Conservation (phyloP, 2,329 filamentous ascomycete species). For the Thelonectria blattea region DNA sequence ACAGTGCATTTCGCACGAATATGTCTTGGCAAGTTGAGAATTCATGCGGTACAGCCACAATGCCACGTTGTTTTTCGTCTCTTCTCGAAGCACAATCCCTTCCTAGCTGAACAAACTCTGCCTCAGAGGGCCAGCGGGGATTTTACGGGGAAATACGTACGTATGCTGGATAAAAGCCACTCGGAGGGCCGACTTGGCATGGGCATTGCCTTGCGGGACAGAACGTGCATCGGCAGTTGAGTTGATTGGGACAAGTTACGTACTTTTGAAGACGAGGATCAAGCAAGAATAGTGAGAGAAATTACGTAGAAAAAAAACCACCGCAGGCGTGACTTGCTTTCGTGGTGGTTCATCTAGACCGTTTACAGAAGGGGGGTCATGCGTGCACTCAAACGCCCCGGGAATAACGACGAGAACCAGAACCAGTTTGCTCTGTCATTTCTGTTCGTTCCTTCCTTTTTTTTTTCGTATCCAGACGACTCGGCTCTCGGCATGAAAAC, state of each 20-base stretch:
- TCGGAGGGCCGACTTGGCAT: slow-evolving; percentile 11
- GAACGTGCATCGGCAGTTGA: not conserved
- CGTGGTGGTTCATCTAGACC: not conserved
- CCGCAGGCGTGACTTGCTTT: not conserved
- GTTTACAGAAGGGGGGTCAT: slow-evolving; percentile 14
- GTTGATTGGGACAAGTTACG: not conserved
- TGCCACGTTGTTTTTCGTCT: not conserved
- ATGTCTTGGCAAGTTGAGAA: too few species aligned
- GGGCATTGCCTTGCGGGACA: too few species aligned
- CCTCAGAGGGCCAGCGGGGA: not conserved
- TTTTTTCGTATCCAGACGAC: not conserved
- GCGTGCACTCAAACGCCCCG: slow-evolving; percentile 1
- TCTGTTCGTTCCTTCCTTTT: not conserved
- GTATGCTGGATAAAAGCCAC: slow-evolving; percentile 16
- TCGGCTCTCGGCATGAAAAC: not conserved
- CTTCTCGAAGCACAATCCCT: not conserved
- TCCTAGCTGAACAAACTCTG: slow-evolving; percentile 6
- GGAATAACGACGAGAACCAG: not conserved
- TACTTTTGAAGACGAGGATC: too few species aligned
- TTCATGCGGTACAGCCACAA: not conserved
- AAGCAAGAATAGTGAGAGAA: too few species aligned
- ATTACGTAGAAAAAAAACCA: not conserved
- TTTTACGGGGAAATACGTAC: slow-evolving; percentile 6
- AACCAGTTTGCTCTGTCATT: not conserved
- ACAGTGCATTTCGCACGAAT: not conserved